phyloP scores from a whole-genome alignment of 495 filamentous ascomycete genomes.

The Aspergillus haitiensis region DNA sequence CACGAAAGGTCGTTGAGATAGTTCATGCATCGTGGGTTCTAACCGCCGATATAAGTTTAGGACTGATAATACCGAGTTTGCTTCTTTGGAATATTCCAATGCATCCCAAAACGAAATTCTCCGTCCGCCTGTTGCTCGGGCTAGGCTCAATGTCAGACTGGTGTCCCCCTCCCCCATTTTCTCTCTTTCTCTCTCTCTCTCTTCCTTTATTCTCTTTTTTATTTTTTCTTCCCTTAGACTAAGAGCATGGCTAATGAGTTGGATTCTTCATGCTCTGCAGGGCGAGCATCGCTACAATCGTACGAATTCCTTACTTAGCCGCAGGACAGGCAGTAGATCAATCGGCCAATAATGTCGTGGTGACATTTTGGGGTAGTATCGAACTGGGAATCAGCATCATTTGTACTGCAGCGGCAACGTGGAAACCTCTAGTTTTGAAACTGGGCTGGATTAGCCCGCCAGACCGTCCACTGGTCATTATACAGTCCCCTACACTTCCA shows the following conservation, averaged over 20 bases:
- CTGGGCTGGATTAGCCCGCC: background rate
- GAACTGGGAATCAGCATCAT: slow-evolving; percentile 3
- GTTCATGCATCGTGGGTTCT: background rate
- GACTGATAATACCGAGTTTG: background rate
- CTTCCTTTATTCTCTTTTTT: too few relatives aligned
- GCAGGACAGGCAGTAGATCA: background rate
- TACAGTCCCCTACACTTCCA: too few relatives aligned
- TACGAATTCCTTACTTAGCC: background rate
- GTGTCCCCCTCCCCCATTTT: too few relatives aligned
- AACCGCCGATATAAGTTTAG: background rate
- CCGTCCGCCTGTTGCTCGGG: background rate
- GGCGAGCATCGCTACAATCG: slow-evolving; percentile 1
- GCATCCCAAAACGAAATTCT: background rate
- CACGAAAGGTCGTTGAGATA: background rate
- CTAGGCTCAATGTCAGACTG: too few relatives aligned
- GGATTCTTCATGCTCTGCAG: background rate
- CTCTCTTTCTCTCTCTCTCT: too few relatives aligned
- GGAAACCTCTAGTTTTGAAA: background rate
- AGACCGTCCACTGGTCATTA: background rate
- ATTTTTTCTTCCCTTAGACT: too few relatives aligned
- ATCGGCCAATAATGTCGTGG: background rate
- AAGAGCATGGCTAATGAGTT: too few relatives aligned
- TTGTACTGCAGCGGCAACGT: background rate
- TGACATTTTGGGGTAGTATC: slow-evolving; percentile 1
- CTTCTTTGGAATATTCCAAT: background rate